Evolutionary conservation across 805 yeast genomes (phyloP).

Genomic region (Wickerhamiella azymoides): DNA sequence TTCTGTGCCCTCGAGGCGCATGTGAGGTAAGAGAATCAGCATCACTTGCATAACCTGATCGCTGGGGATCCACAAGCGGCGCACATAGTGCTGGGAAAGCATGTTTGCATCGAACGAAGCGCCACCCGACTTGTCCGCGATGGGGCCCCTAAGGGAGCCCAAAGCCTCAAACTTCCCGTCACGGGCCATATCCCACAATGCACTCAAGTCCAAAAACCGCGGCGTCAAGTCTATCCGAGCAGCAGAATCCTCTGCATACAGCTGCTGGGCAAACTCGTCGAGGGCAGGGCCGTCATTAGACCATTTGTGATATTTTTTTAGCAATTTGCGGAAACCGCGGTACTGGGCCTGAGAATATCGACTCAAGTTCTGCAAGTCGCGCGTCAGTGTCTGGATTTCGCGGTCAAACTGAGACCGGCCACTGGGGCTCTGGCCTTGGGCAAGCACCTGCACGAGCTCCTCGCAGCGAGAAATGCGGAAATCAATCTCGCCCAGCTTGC

Average conservation of each 20-base stretch:
- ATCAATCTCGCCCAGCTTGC: constrained; percentile 57
- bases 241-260: constrained; percentile 41
- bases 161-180: constrained; percentile 7
- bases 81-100: constrained; percentile 21
- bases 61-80: constrained; percentile 41
- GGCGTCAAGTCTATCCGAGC: constrained; percentile 45
- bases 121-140: constrained; percentile 9
- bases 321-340: constrained; percentile 54
- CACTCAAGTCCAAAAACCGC: constrained; percentile 45
- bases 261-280: constrained; percentile 20
- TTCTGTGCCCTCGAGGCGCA: constrained; percentile 17
- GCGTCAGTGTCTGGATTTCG: constrained; percentile 33
- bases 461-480: constrained; percentile 33
- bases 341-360: constrained; percentile 60
- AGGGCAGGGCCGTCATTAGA: constrained; percentile 24
- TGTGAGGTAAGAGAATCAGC: constrained; percentile 30
- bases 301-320: constrained; percentile 51
- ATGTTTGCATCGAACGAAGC: constrained; percentile 26
- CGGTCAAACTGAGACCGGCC: constrained; percentile 16
- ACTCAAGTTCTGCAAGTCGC: constrained; percentile 49
- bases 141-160: constrained; percentile 8
- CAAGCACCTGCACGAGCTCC: constrained; percentile 25
- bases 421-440: constrained; percentile 7
- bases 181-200: constrained; percentile 36
- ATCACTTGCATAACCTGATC: constrained; percentile 45